These are phyloP conservation scores for Bertia moriformis DNA, from an alignment of 2,329 filamentous ascomycete genomes.

Conservation along the genomic window DNA sequence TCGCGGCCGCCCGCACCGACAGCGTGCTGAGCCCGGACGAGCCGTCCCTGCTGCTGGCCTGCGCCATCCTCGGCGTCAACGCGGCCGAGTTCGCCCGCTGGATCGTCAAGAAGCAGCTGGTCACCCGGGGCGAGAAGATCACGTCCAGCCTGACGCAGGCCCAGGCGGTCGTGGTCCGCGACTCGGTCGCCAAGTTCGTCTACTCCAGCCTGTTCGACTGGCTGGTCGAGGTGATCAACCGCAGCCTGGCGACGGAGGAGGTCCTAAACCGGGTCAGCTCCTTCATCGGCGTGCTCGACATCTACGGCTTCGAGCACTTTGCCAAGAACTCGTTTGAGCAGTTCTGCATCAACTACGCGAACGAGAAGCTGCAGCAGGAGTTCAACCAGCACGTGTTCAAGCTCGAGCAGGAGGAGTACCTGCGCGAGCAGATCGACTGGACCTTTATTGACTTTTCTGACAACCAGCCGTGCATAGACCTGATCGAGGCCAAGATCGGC, in stretches of 20 bases:
- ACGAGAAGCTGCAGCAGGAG: conserved; percentile 96
- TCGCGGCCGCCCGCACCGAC: conserved; percentile 76
- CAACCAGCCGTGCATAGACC: conserved; percentile 97
- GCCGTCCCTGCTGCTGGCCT: conserved; percentile 68
- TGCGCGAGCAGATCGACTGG: conserved; percentile 94
- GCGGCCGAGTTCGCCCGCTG: conserved; percentile 79
- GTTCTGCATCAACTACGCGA: conserved; percentile 99
- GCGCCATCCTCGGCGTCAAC: conserved; percentile 75
- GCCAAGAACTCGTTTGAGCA: conserved; percentile 99
- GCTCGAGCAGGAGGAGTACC: conserved; percentile 94
- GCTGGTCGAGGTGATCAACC: conserved; percentile 92
- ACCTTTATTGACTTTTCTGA: conserved; percentile 99
- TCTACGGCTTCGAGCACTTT: conserved; percentile 98
- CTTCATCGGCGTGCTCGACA: conserved; percentile 97
- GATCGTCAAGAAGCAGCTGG: conserved; percentile 97
- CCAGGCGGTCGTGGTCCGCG: conserved; percentile 83
- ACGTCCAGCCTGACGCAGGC: conserved; percentile 87
- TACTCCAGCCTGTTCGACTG: conserved; percentile 98
- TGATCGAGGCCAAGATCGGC: conserved; percentile 94
- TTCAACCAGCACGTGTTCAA: conserved; percentile 99
- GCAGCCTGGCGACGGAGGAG: conserved; percentile 74
- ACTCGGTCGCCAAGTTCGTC: conserved; percentile 96
- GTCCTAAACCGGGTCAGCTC: conserved; percentile 69
- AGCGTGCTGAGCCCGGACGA: conserved; percentile 71
- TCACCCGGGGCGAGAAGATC: conserved; percentile 94